Base-by-base conservation (phyloP, 225 moss, liverwort and hornwort species). In the Physcomitrium patens region DNA sequence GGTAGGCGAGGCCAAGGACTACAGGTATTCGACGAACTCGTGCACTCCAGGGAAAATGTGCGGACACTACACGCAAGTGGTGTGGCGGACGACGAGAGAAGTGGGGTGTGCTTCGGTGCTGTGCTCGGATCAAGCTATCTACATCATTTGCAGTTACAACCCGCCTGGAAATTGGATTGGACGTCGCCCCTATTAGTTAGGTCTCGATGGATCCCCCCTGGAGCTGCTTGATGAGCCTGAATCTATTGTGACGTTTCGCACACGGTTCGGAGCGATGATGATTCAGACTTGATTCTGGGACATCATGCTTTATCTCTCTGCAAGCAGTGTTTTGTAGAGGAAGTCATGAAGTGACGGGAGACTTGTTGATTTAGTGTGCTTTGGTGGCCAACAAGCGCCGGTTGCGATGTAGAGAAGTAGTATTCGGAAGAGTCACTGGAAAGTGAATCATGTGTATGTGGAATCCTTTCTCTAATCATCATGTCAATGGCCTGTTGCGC, bases 31-130 rank as follows among this genome's bases (percentile, higher is more conserved):
- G 60, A 76, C 81, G 20, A 89, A 89, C 49, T 10, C 41, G 19
- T 89, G 89, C 68, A 56, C 27, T 27, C 0, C 76, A 0, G 79
- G 81, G 17, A 45, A 83, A 76, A 22, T 83, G 79, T 89, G 89
- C 15, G 86, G 86, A 7, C 89, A 89, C 19, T 89, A 89, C 79
- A 89, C 84, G 11, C 92, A 92, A 88, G 87, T 92, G 53, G 86
- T 92, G 55, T 92, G 92, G 92, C 54, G 27, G 67, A 43, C 8
- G 0, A 85, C 86, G 0, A 82, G 41, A 46, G 12, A 68, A 0
- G 43, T 93, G 3, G 93, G 94, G 1, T 94, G 91, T 50, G 90
- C 89, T 24, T 72, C 84, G 0, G 85, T 86, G 24, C 28, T 90
- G 86, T 73, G 62, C 68, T 12, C 51, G 16, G 16, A 70, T 41